Base-by-base conservation (phyloP, 2,329 filamentous ascomycete genomes). In the Didymella keratinophila region DNA sequence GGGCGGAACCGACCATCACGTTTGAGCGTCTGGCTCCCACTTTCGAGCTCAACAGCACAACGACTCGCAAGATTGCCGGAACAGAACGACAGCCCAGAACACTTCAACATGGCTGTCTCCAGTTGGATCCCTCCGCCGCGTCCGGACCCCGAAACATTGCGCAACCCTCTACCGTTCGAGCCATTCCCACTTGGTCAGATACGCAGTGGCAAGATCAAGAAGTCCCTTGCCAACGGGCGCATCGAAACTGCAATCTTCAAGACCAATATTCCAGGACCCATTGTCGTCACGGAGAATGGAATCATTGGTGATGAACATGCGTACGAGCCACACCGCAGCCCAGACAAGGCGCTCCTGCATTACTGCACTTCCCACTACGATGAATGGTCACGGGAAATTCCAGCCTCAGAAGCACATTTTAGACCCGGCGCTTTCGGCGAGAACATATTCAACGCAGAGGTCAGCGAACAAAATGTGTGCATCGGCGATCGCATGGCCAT, bases 401-500 rank as follows among this genome's bases (percentile, higher is more conserved):
- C 86, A 0, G 71, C 78, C 0, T 81, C 81, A 0, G 79, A 81
- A 1, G 76, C 80, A 2, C 76, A 78, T 2, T 89, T 89, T 63
- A 74, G 78, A 5, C 81, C 82, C 0, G 87, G 87, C 2, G 86
- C 81, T 0, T 89, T 89, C 62, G 87, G 87, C 7, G 87, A 89
- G 75, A 89, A 89, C 65, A 77, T 89, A 3, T 86, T 87, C 37
- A 83, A 80, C 1, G 74, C 76, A 1, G 76, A 78, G 39, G 83
- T 88, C 78, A 88, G 87, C 65, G 87, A 90, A 75, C 79, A 81
- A 34, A 89, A 87, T 62, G 77, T 89, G 0, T 89, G 87, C 71
- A 87, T 90, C 50, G 87, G 87, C 21, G 87, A 90, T 64, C 76
- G 85, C 14, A 77, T 87, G 18, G 76, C 80, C 0, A 80, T 89